Evolutionary conservation across 345 rosid genomes (phyloP), one percentile per base, ranked within the genome.

Genomic region (Eucalyptus victrix): DNA sequence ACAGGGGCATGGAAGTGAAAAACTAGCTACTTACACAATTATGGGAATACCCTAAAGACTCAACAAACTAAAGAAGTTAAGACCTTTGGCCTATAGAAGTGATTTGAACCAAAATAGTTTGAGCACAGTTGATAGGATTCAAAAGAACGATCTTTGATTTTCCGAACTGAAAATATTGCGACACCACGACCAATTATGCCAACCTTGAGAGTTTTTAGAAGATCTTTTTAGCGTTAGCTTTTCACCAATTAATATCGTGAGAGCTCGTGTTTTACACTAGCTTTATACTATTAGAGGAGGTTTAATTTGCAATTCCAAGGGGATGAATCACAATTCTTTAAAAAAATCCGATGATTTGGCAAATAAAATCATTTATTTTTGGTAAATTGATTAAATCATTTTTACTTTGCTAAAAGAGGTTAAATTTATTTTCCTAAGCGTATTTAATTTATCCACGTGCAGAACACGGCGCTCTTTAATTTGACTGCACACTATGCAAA

Each of bases 1-100:
- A 3, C 0, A 9, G 4, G 30, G 7, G n/a, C 30, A 5, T 14
- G 6, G 0, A 12, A 0, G 8, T 0, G 17, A 28, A 12, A 30
- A 6, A 6, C 14, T 58, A 28, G 7, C n/a, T 58, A 24, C n/a
- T 5, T 26, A 3, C 30, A 50, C 53, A 24, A 24, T 58, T 58
- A 24, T 28, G 12, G 8, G 8, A 60, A 28, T 13, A 12, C 5
- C 32, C 34, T 12, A 62, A 7, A 60, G 2, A 28, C 7, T 13
- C 7, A 3, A 58, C 1, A 2, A 11, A 58, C 2, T 3, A 3
- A 26, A 26, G 1, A n/a, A 65, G 21, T 15, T 8, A 3, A 0
- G 37, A 15, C 10, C 5, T 65, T 65, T 7, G 0, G 1, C 21
- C 8, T 30, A 14, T n/a, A 16, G 1, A n/a, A 7, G 19, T 2